Evolutionary conservation across 345 rosid species (phyloP).

Genomic region (Ailanthus altissimus): DNA sequence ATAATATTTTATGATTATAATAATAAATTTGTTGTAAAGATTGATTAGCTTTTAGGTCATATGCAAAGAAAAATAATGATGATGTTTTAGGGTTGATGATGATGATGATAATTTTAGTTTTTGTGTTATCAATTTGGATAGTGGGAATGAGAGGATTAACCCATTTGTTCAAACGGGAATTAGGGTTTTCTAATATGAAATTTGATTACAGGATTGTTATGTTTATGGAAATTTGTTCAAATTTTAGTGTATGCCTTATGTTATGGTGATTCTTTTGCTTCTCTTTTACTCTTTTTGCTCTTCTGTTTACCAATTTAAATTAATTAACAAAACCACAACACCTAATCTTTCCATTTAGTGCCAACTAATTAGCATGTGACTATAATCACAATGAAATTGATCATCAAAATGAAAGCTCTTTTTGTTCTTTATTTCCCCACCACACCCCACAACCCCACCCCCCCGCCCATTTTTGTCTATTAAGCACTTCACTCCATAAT

Average conservation of each 20-base stretch:
- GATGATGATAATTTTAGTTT: neutral
- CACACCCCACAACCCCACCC: too few species aligned
- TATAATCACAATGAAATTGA: neutral
- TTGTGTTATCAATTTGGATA: conserved; percentile 1
- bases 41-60: neutral
- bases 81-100: neutral
- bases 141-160: conserved; percentile 11
- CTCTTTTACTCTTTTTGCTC: neutral
- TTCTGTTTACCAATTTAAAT: neutral
- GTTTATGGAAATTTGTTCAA: neutral
- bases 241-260: neutral
- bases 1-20: neutral
- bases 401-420: neutral
- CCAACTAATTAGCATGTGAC: neutral
- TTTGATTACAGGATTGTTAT: neutral
- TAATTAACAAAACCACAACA: neutral
- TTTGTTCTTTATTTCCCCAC: too few species aligned
- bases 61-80: neutral
- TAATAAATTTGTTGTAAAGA: neutral
- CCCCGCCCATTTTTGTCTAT: too few species aligned
- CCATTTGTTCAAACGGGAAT: conserved; percentile 14
- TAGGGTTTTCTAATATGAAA: neutral
- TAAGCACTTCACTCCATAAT: neutral
- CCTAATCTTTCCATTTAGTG: neutral
- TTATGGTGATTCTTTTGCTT: neutral